Conservation (phyloP, 352 stramenopile genomes). For the Phytophthora kernoviae region DNA sequence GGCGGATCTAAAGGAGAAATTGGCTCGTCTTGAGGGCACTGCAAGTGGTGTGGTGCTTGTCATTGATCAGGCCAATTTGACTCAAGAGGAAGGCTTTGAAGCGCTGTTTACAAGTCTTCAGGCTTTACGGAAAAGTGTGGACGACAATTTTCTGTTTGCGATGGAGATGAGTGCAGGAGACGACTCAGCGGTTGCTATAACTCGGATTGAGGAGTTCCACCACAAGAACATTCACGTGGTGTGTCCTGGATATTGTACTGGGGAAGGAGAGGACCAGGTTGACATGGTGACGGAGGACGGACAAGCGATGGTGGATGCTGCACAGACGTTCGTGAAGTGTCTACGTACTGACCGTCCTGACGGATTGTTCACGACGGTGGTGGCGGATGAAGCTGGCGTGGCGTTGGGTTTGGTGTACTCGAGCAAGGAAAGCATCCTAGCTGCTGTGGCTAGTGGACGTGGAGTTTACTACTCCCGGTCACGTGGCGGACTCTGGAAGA, state of each 20-base stretch:
- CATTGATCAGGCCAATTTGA: slow-evolving; percentile 25
- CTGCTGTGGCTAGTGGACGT: slow-evolving; percentile 83
- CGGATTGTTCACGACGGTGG: slow-evolving; percentile 94
- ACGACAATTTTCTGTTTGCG: slow-evolving; percentile 59
- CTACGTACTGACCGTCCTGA: slow-evolving; percentile 90
- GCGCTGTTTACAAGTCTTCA: slow-evolving; percentile 38
- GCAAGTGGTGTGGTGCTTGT: slow-evolving; percentile 57
- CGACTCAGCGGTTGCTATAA: slow-evolving; percentile 33
- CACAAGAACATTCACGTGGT: slow-evolving; percentile 67
- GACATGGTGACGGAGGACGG: slow-evolving; percentile 17
- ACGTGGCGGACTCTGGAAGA: slow-evolving; percentile 92
- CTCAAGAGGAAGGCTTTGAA: slow-evolving; percentile 27
- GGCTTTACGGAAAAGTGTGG: slow-evolving; percentile 41
- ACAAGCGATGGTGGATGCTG: slow-evolving; percentile 40
- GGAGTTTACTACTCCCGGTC: slow-evolving; percentile 96
- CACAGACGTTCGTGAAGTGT: slow-evolving; percentile 71
- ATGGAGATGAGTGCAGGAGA: slow-evolving; percentile 44
- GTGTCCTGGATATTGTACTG: slow-evolving; percentile 30
- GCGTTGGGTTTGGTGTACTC: slow-evolving; percentile 95
- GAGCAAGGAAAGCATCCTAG: slow-evolving; percentile 91
- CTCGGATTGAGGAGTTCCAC: slow-evolving; percentile 63
- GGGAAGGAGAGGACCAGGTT: slow-evolving; percentile 28
- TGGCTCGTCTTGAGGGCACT: slow-evolving; percentile 38
- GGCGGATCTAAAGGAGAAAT: slow-evolving; percentile 36
- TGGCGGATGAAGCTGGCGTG: slow-evolving; percentile 91